Base-by-base conservation (phyloP, 352 stramenopile genomes). In the Achlya hypogyna region DNA sequence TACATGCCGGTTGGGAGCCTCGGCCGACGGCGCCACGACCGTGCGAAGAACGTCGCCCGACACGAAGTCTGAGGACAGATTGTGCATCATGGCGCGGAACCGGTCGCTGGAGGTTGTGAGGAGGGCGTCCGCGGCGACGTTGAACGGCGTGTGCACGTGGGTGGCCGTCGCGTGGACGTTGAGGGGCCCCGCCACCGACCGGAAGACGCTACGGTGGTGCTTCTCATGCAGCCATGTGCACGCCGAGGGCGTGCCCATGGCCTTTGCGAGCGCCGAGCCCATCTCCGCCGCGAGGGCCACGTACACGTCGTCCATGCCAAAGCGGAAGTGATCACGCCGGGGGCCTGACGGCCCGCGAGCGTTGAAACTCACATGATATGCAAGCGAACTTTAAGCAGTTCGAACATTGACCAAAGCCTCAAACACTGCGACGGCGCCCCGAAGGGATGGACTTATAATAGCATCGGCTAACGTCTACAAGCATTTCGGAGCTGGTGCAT, bases 101-200 rank as follows among this genome's bases (percentile, higher is more conserved):
- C 78, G 76, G 32, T 78, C 71, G 22, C 81, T 92, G 5, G 81
- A 82, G 34, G 66, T 84, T 23, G 84, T 89, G 69, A 94, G 87
- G 70, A 94, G 83, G 12, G 83, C 91, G 67, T 86, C 76, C 56
- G 85, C 81, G n/a, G 91, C 82, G 70, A 92, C 79, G 64, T 91
- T 75, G 65, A 94, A 91, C 29, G 86, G 72, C 53, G 80, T 82
- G 20, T 56, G 49, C 25, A 75, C 76, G 70, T 91, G 86, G 71
- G 87, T 91, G 72, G 79, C 88, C 28, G 89, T 82, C 0, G 86
- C 82, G 71, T 94, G 86, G n/a, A 94, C 82, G 53, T 94, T 94
- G 74, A 84, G 91, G 6, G 82, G 82, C 34, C 86, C 75, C 2
- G 49, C 49, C 10, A 56, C 49, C 10, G 49, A 56, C 31, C 49